A percentile compares a stretch with the other conserved stretches of the same genome.
These are phyloP conservation scores for Ilex aquifolium DNA, from an alignment of 257 asterid genomes.

Conservation along the genomic window DNA sequence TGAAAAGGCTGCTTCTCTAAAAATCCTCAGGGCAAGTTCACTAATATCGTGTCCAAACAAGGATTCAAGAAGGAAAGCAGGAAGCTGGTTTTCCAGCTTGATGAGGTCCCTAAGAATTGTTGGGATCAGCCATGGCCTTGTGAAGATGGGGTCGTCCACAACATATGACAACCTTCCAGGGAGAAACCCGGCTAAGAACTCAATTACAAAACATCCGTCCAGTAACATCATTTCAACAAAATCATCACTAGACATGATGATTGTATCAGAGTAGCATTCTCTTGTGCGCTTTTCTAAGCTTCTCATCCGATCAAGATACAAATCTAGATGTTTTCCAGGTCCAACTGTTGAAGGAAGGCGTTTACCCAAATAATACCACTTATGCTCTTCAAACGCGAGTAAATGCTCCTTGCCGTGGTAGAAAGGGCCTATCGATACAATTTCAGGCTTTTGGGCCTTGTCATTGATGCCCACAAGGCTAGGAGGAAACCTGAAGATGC, in stretches of 20 bases:
- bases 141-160: background rate
- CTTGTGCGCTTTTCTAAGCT: background rate
- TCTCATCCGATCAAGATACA: too few species aligned
- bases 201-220: background rate
- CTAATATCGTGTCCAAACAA: background rate
- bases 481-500: too few species aligned
- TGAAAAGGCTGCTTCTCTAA: too few species aligned
- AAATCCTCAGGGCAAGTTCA: too few species aligned
- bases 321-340: too few species aligned
- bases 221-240: constrained; percentile 4
- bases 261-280: background rate
- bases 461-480: too few species aligned
- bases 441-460: too few species aligned
- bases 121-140: background rate
- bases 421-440: too few species aligned
- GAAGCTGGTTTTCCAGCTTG: too few species aligned
- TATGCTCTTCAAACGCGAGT: background rate
- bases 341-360: too few species aligned
- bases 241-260: background rate
- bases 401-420: too few species aligned
- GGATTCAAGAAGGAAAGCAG: background rate
- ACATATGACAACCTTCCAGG: background rate
- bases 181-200: background rate
- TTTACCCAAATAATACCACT: background rate
- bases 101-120: too few species aligned